Evolutionary conservation across 2,329 filamentous ascomycete genomes (phyloP), one percentile per base, ranked within the genome.

Genomic region (Diaporthe vexans): DNA sequence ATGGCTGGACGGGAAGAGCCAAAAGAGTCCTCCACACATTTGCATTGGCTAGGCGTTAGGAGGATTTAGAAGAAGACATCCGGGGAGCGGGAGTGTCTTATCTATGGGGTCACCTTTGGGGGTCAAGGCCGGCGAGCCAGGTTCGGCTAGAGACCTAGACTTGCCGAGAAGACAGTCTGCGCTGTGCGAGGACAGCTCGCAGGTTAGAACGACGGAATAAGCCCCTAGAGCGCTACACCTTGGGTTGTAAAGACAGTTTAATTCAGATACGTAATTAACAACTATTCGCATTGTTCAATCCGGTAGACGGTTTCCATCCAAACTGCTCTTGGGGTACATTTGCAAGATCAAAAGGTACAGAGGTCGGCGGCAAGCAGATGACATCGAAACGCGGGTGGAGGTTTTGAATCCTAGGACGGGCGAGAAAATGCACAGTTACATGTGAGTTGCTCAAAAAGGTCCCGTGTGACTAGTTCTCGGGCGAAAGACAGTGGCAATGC

Each of bases 21-120:
- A 19, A 6, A 17, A n/a, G 29, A n/a, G 46, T 72, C 35, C 51
- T 46, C 37, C 26, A 21, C 56, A 40, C 10, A 48, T 43, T 43
- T 74, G 67, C 72, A 71, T 71, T 63, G 54, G 72, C 72, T 65
- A 46, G 72, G 72, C 65, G 72, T 74, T 71, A 11, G 57, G 57
- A 52, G 21, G 59, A 51, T 58, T 58, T 46, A 17, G 35, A 48
- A 48, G 54, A 58, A 43, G 26, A 70, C 13, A 40, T 24, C 9
- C 63, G 40, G 5, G 43, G 48, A 19, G n/a, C 9, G 7, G 57
- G 40, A 35, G 40, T 52, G 46, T 15, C 57, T 24, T 24, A 8
- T 21, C 48, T 29, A 21, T 26, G 29, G 13, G 43, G 68, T 4
- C 19, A 17, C 26, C 48, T n/a, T 19, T 37, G 26, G 21, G 43